Evolutionary conservation across 1,284 basidiomycete genomes (phyloP).

Genomic region (Marasmius fiardii): DNA sequence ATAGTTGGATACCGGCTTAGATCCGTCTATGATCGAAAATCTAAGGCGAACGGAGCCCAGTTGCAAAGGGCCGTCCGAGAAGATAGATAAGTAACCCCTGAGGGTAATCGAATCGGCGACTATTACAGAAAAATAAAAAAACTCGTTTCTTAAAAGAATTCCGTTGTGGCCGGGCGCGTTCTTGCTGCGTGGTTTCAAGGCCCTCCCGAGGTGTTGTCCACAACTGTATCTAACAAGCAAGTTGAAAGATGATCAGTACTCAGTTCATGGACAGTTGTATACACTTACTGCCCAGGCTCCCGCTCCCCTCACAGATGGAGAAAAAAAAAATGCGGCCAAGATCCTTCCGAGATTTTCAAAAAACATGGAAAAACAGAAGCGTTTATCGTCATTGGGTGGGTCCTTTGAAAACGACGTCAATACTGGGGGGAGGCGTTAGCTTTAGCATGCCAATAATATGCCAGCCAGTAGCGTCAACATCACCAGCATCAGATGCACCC

Average conservation of each 20-base stretch:
- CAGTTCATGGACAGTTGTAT: too few species aligned
- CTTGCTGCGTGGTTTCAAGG: not conserved
- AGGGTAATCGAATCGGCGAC: not conserved
- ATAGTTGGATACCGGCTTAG: slow-evolving; percentile 5
- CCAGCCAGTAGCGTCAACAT: too few species aligned
- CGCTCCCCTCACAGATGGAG: not conserved
- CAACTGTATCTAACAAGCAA: too few species aligned
- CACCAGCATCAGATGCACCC: too few species aligned
- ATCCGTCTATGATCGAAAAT: slow-evolving; percentile 5
- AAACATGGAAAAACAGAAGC: too few species aligned
- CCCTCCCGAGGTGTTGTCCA: not conserved
- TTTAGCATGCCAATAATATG: too few species aligned
- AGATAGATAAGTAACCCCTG: not conserved
- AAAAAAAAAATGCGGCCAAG: not conserved
- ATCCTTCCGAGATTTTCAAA: not conserved
- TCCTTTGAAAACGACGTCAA: too few species aligned
- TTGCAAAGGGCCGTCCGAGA: not conserved
- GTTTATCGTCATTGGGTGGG: too few species aligned
- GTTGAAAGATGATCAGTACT: too few species aligned
- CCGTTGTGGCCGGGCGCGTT: not conserved
- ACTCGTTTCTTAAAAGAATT: not conserved
- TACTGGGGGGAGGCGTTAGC: too few species aligned
- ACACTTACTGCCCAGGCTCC: too few species aligned
- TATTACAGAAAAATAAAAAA: not conserved
- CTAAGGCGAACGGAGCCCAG: not conserved